Percentiles rank a stretch among this genome's conserved stretches.
Evolutionary conservation across 129 eudicot species (phyloP).

Genomic region (Lactuca saligna): DNA sequence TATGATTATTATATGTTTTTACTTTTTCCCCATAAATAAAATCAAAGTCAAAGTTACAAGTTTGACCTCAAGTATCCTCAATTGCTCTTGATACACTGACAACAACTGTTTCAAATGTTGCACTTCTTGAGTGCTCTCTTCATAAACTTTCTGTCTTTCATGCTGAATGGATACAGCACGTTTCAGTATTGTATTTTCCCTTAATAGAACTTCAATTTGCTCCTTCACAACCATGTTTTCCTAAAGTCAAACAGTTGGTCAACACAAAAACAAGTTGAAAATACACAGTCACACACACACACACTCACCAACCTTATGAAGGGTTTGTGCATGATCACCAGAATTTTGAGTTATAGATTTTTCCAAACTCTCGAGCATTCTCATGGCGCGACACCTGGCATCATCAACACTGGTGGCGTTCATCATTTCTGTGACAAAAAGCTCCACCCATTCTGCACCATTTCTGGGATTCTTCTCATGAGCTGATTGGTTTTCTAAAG

Average conservation of each 20-base stretch:
- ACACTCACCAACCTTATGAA: conserved; percentile 52
- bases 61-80: conserved; percentile 71
- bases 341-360: conserved; percentile 50
- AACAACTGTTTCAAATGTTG: conserved; percentile 74
- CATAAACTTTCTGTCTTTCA: conserved; percentile 78
- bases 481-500: conserved; percentile 32
- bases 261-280: conserved; percentile 12
- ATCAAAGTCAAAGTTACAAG: conserved; percentile 10
- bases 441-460: conserved; percentile 89
- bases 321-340: conserved; percentile 44
- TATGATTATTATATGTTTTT: neutral
- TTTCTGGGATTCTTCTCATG: conserved; percentile 43
- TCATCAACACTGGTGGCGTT: conserved; percentile 78
- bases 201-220: conserved; percentile 51
- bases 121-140: conserved; percentile 65
- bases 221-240: conserved; percentile 68
- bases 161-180: conserved; percentile 82
- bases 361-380: conserved; percentile 69
- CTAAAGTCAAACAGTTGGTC: conserved; percentile 27
- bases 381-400: conserved; percentile 79
- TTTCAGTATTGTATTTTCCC: conserved; percentile 73
- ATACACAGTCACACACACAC: neutral
- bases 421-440: conserved; percentile 74
- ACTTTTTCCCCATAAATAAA: neutral
- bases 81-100: conserved; percentile 70